phyloP scores from a whole-genome alignment of 352 stramenopile genomes.

The Phytophthora citricola region DNA sequence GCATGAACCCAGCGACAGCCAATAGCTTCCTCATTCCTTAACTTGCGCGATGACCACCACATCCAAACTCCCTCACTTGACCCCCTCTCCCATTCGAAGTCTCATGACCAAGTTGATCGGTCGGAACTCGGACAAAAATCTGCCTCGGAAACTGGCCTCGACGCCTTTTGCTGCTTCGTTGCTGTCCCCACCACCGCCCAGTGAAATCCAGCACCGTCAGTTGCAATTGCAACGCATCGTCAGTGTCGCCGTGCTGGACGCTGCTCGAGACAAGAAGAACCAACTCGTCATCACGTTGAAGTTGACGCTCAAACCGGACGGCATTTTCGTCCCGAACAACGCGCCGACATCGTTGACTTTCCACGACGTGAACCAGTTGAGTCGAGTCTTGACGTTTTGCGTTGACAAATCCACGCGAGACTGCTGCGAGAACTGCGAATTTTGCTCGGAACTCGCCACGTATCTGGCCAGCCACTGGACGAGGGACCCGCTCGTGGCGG shows the following conservation, averaged over 20 bases:
- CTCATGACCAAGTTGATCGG: constrained; percentile 20
- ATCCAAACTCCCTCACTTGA: background rate
- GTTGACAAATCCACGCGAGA: constrained; percentile 5
- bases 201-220: constrained; percentile 7
- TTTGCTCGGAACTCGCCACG: constrained; percentile 12
- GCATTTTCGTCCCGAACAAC: constrained; percentile 21
- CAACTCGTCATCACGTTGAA: constrained; percentile 25
- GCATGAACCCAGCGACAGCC: background rate
- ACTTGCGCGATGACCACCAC: constrained; percentile 20
- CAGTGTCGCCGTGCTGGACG: constrained; percentile 23
- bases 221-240: constrained; percentile 28
- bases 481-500: constrained; percentile 18
- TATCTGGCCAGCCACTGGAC: constrained; percentile 25
- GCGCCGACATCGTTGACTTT: constrained; percentile 8
- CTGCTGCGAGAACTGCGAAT: constrained; percentile 12
- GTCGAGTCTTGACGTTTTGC: constrained; percentile 18
- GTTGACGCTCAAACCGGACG: constrained; percentile 22
- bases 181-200: constrained; percentile 7
- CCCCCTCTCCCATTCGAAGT: constrained; percentile 5
- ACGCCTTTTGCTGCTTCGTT: constrained; percentile 23
- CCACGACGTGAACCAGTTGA: constrained; percentile 27
- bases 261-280: constrained; percentile 30
- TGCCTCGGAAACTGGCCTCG: constrained; percentile 24
- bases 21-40: constrained; percentile 15
- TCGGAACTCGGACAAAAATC: constrained; percentile 6